Percentiles rank a stretch among this genome's conserved stretches.
Conservation (phyloP, 2,329 filamentous ascomycete species). For the Pseudopyricularia cyperi region DNA sequence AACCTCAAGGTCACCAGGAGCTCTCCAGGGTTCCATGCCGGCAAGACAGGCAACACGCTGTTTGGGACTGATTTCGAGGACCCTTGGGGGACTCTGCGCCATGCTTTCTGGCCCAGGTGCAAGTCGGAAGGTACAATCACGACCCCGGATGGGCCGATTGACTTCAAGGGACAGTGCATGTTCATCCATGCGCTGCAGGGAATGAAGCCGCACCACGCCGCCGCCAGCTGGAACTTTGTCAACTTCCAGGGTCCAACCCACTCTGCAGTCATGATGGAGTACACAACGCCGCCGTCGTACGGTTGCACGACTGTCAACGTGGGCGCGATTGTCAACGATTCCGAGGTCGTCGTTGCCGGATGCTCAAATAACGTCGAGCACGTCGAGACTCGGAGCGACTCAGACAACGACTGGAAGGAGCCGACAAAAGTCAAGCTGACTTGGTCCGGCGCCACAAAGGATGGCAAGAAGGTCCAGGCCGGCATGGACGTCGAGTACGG, state of each 20-base stretch:
- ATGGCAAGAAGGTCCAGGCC: constrained; percentile 60
- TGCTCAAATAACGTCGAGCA: constrained; percentile 54
- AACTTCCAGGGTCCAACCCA: constrained; percentile 80
- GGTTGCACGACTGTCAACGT: constrained; percentile 74
- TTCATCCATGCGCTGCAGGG: constrained; percentile 83
- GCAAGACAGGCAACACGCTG: constrained; percentile 69
- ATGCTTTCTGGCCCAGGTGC: constrained; percentile 90
- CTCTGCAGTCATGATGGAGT: constrained; percentile 92
- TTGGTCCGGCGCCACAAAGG: constrained; percentile 68
- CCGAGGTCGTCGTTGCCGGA: constrained; percentile 64
- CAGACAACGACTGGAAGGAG: constrained; percentile 78
- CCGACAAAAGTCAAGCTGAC: constrained; percentile 61
- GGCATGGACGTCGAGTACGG: constrained; percentile 57
- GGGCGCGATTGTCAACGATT: constrained; percentile 69
- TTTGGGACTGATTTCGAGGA: constrained; percentile 77
- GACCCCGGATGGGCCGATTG: constrained; percentile 67
- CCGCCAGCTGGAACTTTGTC: constrained; percentile 84
- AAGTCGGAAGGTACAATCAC: constrained; percentile 70
- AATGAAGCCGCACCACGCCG: constrained; percentile 98
- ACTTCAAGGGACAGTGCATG: constrained; percentile 68
- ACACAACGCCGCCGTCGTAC: constrained; percentile 85
- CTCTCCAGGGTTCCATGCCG: constrained; percentile 72
- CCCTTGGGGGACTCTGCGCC: constrained; percentile 87
- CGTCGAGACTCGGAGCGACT: constrained; percentile 55
- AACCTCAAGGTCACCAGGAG: constrained; percentile 69